phyloP scores from a whole-genome alignment of 2,329 filamentous ascomycete species.

The Pyricularia sp. region DNA sequence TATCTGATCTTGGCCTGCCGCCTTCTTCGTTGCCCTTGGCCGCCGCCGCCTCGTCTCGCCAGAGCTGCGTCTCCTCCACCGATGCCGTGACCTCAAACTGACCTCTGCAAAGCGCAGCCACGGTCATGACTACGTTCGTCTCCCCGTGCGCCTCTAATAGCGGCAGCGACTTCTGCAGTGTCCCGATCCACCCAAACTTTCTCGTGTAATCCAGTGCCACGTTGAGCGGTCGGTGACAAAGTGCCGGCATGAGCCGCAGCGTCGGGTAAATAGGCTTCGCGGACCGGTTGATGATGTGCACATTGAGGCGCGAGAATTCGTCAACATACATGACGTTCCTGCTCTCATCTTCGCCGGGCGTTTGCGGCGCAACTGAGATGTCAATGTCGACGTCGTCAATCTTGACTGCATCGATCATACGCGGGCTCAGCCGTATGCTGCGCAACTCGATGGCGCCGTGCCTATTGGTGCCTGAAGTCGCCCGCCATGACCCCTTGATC shows the following conservation, averaged over 20 bases:
- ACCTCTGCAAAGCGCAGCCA: conserved; percentile 68
- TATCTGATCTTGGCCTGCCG: conserved; percentile 34
- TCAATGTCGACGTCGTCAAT: conserved; percentile 66
- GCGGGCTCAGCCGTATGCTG: conserved; percentile 59
- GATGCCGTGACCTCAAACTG: conserved; percentile 74
- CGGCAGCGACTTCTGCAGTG: conserved; percentile 66
- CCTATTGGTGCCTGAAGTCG: conserved; percentile 15
- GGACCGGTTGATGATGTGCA: conserved; percentile 69
- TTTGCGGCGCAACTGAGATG: conserved; percentile 5
- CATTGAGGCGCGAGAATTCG: conserved; percentile 58
- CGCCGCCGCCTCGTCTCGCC: conserved; percentile 17
- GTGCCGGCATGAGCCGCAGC: conserved; percentile 65
- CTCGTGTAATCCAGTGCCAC: conserved; percentile 73
- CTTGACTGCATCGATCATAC: conserved; percentile 77
- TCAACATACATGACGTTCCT: conserved; percentile 34
- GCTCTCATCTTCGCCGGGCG: conserved; percentile 8
- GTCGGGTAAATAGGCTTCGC: conserved; percentile 58
- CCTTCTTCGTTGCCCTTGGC: conserved; percentile 14
- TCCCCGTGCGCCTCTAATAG: conserved; percentile 50
- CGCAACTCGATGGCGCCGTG: conserved; percentile 68
- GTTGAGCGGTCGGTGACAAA: conserved; percentile 62
- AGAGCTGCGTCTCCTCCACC: conserved; percentile 68
- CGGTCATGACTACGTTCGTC: conserved; percentile 53
- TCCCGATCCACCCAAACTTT: conserved; percentile 77
- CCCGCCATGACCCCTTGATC: conserved; percentile 63